Percentiles rank a stretch among this genome's conserved stretches.
These are phyloP conservation scores for Pythium sukuiense DNA, from an alignment of 352 stramenopile species.

Conservation along the genomic window DNA sequence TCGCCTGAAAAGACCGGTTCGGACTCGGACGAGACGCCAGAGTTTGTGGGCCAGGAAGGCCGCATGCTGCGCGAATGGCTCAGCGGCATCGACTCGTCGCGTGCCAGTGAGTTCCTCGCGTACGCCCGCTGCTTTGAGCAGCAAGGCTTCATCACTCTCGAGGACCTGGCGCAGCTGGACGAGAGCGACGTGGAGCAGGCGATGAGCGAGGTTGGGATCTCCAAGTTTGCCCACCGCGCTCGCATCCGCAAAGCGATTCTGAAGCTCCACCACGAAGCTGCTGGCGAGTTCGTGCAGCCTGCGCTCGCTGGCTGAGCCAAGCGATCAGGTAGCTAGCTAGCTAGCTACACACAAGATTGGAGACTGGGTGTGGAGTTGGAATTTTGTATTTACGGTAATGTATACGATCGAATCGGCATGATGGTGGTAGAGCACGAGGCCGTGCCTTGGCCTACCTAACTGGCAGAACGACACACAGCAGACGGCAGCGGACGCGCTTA, in stretches of 20 bases:
- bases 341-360: background rate
- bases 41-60: conserved; percentile 24
- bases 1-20: conserved; percentile 37
- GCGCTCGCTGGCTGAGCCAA: conserved; percentile 38
- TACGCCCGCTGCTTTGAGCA: conserved; percentile 64
- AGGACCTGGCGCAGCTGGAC: conserved; percentile 60
- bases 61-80: conserved; percentile 54
- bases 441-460: background rate
- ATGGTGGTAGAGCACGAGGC: too few species aligned
- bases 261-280: conserved; percentile 32
- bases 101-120: conserved; percentile 50
- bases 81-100: conserved; percentile 41
- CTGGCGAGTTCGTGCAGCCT: conserved; percentile 24
- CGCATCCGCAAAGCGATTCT: conserved; percentile 73
- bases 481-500: conserved; percentile 35
- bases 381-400: conserved; percentile 29
- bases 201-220: conserved; percentile 74
- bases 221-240: conserved; percentile 73
- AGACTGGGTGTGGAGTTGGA: background rate
- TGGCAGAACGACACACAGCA: conserved; percentile 1
- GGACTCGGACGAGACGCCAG: conserved; percentile 31
- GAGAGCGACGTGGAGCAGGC: conserved; percentile 70
- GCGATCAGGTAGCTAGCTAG: too few species aligned
- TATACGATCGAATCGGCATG: conserved; percentile 13
- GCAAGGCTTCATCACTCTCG: conserved; percentile 59